Conservation (phyloP, 2,329 filamentous ascomycete genomes). For the Thelonectria rubi region DNA sequence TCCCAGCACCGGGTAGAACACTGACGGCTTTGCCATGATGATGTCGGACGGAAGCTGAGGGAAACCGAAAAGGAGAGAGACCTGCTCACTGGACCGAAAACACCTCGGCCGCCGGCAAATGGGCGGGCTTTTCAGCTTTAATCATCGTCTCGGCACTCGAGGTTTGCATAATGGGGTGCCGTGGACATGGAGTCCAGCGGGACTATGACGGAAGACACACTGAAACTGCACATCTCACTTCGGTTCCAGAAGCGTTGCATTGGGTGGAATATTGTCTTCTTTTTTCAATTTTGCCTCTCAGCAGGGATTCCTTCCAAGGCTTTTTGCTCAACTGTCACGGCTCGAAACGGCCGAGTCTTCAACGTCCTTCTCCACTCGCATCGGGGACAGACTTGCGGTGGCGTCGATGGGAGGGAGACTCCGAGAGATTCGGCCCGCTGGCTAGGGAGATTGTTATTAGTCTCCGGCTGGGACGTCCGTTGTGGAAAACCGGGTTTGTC, state of each 20-base stretch:
- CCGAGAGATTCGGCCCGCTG: conserved; percentile 11
- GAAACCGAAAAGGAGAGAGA: neutral
- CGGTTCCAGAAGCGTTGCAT: neutral
- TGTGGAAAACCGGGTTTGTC: no score
- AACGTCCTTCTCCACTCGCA: conserved; percentile 10
- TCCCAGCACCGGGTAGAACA: conserved; percentile 30
- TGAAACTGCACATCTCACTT: conserved; percentile 23
- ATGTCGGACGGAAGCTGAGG: neutral
- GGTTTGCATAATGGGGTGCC: neutral
- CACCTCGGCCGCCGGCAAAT: neutral
- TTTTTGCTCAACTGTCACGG: neutral
- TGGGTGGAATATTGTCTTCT: neutral
- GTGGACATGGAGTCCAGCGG: neutral
- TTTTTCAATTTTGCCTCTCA: neutral
- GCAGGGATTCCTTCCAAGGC: conserved; percentile 3
- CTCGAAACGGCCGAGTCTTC: conserved; percentile 8
- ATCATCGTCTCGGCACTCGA: neutral
- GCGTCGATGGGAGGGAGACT: neutral
- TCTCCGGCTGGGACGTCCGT: neutral
- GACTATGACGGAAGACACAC: conserved; percentile 16
- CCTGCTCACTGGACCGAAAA: neutral
- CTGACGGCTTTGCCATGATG: conserved; percentile 28
- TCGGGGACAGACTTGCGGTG: neutral
- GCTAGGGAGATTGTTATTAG: neutral
- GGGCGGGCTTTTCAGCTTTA: conserved; percentile 3